These are phyloP conservation scores for Silene coronaria DNA, from an alignment of 179 eudicot genomes.

Conservation along the genomic window DNA sequence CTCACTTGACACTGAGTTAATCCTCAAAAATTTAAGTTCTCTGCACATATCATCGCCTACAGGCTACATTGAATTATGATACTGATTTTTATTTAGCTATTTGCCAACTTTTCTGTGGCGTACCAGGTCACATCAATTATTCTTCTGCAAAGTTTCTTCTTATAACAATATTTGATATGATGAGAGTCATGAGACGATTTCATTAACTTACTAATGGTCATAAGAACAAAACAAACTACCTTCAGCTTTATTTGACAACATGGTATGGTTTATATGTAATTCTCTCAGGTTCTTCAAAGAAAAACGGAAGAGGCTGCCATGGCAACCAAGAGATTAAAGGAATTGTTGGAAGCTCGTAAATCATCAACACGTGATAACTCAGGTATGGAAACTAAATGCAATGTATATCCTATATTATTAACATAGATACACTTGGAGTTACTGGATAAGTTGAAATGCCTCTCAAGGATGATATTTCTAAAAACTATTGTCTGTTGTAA, in stretches of 20 bases:
- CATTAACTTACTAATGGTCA: background rate
- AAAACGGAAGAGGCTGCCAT: conserved; percentile 99
- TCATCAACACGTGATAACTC: conserved; percentile 71
- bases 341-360: conserved; percentile 94
- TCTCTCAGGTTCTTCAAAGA: conserved; percentile 86
- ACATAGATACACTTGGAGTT: background rate
- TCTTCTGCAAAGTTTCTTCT: background rate
- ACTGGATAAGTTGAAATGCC: conserved; percentile 1
- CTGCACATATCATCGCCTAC: background rate
- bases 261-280: background rate
- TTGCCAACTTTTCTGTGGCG: background rate
- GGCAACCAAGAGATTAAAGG: conserved; percentile 98
- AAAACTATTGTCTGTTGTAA: background rate
- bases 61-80: background rate
- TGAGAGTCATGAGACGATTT: background rate
- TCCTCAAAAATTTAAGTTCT: background rate
- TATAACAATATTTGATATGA: background rate
- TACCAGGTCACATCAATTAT: background rate
- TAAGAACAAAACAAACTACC: background rate
- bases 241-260: conserved; percentile 5
- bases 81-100: background rate
- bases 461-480: background rate
- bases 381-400: conserved; percentile 37
- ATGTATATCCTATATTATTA: background rate
- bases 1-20: background rate